Evolutionary conservation across 495 filamentous ascomycete genomes (phyloP), one percentile per base, ranked within the genome.

Genomic region (Podospora pseudoanserina): DNA sequence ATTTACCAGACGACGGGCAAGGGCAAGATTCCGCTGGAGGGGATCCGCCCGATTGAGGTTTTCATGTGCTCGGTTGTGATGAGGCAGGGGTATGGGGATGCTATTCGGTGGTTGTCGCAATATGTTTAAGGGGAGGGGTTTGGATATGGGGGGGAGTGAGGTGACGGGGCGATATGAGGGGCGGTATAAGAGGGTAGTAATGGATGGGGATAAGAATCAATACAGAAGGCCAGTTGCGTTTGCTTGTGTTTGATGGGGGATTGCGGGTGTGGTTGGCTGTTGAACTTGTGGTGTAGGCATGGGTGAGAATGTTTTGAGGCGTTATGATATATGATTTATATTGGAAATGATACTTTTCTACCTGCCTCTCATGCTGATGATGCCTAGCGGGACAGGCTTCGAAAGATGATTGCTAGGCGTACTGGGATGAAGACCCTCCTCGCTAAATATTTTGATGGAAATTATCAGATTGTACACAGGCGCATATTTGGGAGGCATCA

Each of bases 1-100:
- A 79, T 98, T 75, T 97, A 93, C 80, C 93, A 97, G 83, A 98
- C 94, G 32, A 97, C 95, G 65, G 95, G 96, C 71, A 98, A 99
- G 87, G 94, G 94, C 80, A 97, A 95, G 86, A 90, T 97, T 65
- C 93, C 92, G 66, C 85, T 97, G 71, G 94, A 99, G 83, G 92
- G 91, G 28, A 96, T 97, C 79, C 85, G 95, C 68, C 93, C 95
- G 15, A 95, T 98, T 76, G 95, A 99, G 86, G 90, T 97, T 63
- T 97, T 97, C 82, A 97, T 97, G 94, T 97, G 94, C 86, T 94
- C 91, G 74, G 93, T 97, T 75, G 93, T 97, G 65, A 97, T 97
- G 95, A 86, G 94, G 78, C 94, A 97, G 82, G 94, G 89, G 60
- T 93, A 93, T 75, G 90, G 91, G 63, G 90, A 93, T 75, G 90